Base-by-base conservation (phyloP, 2,329 filamentous ascomycete genomes). In the Apiospora saccharicola region DNA sequence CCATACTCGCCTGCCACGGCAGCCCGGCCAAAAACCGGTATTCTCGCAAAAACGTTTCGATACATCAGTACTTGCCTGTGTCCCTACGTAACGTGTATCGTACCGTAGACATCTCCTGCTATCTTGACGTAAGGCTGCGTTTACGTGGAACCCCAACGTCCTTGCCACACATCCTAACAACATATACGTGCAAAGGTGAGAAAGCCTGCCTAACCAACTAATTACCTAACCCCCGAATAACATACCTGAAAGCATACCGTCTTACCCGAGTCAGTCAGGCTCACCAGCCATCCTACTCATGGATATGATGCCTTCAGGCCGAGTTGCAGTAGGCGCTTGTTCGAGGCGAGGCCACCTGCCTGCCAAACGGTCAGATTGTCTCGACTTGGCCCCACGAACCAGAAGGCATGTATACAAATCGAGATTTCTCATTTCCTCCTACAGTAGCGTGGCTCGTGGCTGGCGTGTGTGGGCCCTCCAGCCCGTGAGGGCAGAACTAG, bases 61-160 rank as follows among this genome's bases (percentile, higher is more conserved):
- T 4, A 41, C 57, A 22, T 19, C 57, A 64, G 57, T 41, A 41
- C 37, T 41, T 41, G 10, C 7, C 57, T n/a, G 41, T 34, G 57
- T 41, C 41, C 6, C 8, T 61, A 16, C 53, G 26, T 61, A 61
- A 57, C 51, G 26, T 26, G 14, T 30, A 22, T 13, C 30, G 19
- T 41, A 19, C 13, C 30, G 30, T 37, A 30, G 53, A 8, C 6
- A 8, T 16, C 16, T 22, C 44, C 44, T 47, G 16, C 44, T 22
- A 47, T 22, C 22, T 47, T 47, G 44, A 47, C 44, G 22, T 22
- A 49, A 34, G 30, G 19, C 34, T 22, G 19, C 30, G 34, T 64
- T 37, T 37, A 64, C 57, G 57, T 64, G 57, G 57, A 64, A 64
- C 19, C 13, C 57, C 57, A 64, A 41, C 57, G n/a, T n/a, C 12